Evolutionary conservation across 345 rosid genomes (phyloP).

Genomic region (Eutrema heterophyllum): DNA sequence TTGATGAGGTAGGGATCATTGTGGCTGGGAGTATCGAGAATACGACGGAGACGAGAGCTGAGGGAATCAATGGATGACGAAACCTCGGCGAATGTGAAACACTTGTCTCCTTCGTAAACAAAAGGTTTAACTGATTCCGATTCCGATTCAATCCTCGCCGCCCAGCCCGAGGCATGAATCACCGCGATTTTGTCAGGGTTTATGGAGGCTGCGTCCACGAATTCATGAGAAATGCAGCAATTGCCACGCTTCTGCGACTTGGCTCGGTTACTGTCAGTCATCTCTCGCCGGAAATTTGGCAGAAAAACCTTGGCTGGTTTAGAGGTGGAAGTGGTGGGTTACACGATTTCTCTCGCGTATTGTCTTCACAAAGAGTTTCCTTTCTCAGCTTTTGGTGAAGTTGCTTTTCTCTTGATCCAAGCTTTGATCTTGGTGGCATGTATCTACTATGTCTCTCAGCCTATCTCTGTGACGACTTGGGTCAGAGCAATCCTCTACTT

Average conservation of each 20-base stretch:
- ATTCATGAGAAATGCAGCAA: constrained; percentile 73
- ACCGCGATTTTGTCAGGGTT: constrained; percentile 51
- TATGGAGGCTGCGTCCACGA: constrained; percentile 45
- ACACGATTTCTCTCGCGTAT: constrained; percentile 77
- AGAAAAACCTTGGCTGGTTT: too few relatives aligned
- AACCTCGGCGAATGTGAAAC: constrained; percentile 55
- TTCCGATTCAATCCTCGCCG: constrained; percentile 15
- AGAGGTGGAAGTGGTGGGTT: constrained; percentile 82
- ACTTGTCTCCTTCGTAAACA: constrained; percentile 53
- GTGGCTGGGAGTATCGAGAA: constrained; percentile 36
- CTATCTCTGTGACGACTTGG: constrained; percentile 46
- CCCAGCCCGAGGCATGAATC: constrained; percentile 37
- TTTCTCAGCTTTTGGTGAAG: constrained; percentile 86
- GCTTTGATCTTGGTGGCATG: constrained; percentile 59
- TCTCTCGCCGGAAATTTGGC: background rate
- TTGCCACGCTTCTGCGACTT: constrained; percentile 9
- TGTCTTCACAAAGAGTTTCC: constrained; percentile 81
- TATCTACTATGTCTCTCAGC: constrained; percentile 59
- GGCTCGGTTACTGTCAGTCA: background rate
- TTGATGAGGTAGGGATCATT: constrained; percentile 40
- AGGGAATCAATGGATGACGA: constrained; percentile 52
- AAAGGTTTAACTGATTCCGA: constrained; percentile 21
- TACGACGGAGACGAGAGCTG: constrained; percentile 43
- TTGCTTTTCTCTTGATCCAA: constrained; percentile 76
- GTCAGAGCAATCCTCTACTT: constrained; percentile 46